Conservation (phyloP, 2,329 filamentous ascomycete genomes). For the Ascochyta clinopodiicola region DNA sequence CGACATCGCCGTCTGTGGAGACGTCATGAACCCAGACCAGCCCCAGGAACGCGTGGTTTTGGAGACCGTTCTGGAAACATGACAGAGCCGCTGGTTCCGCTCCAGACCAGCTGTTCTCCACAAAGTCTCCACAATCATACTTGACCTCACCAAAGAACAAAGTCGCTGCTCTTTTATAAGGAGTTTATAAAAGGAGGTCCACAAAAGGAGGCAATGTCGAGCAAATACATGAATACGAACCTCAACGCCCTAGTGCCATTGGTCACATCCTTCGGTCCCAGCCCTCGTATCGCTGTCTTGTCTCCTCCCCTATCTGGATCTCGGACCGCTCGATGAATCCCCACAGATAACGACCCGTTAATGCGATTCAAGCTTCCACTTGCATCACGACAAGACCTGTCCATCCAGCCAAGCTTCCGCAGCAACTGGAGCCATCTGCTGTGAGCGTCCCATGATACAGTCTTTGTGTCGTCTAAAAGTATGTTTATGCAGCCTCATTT, state of each 20-base stretch:
- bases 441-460: not conserved
- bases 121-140: not conserved
- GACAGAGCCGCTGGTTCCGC: slow-evolving; percentile 7
- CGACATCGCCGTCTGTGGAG: not conserved
- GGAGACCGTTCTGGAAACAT: slow-evolving; percentile 1
- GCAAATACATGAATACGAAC: not conserved
- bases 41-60: not conserved
- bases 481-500: not conserved
- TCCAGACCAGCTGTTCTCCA: slow-evolving; percentile 14
- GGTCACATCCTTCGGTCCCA: not conserved
- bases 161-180: no score
- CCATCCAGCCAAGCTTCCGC: not conserved
- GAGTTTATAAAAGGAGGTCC: no score
- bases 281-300: slow-evolving; percentile 9
- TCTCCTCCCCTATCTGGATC: slow-evolving; percentile 12
- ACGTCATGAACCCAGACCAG: slow-evolving; percentile 1
- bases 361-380: slow-evolving; percentile 3
- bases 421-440: not conserved
- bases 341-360: slow-evolving; percentile 3
- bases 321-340: slow-evolving; percentile 4
- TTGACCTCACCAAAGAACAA: not conserved
- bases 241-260: not conserved
- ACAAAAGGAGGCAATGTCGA: not conserved
- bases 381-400: slow-evolving; percentile 4
- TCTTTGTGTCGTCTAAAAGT: not conserved